Base-by-base conservation (phyloP, 2,329 filamentous ascomycete species). In the Xenoacremonium recifei region DNA sequence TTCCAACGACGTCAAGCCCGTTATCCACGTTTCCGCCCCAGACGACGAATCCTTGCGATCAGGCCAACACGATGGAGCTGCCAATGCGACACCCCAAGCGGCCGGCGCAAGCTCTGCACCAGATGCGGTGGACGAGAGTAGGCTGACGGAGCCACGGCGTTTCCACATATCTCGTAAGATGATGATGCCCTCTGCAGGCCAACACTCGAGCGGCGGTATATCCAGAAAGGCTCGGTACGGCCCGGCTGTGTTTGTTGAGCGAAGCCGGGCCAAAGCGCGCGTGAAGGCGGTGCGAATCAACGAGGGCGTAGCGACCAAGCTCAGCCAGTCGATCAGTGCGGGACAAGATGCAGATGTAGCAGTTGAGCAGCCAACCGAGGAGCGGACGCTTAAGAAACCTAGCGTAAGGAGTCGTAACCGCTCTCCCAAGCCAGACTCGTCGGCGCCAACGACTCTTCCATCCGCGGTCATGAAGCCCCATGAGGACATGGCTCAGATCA, bases 181-280 rank as follows among this genome's bases (percentile, higher is more conserved):
- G 44, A 65, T 73, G 57, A 60, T 66, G 43, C 54, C 66, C 21
- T 53, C 42, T 18, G 39, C 31, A 29, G 38, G 21, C 31, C 44
- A 53, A 9, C 49, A 56, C 3, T 34, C 52, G 10, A 48, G 53
- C 30, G 44, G 61, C 5, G 63, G 66, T 2, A 42, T 66, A 5
- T 65, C 66, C 13, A 77, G 75, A 58, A 67, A 67, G 40, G 51
- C 49, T 4, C 66, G 70, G 12, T 61, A 67, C 23, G 62, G 63
- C 4, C 64, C 73, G n/a, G 69, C 77, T 6, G 63, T 81, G 3
- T 82, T 82, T 45, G 69, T 82, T 4, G 79, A 82, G 58, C 71
- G 75, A 10, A 71, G 66, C 35, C 66, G 68, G 36, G 70, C 57
- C 50, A 71, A 57, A 55, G 64, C 57, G 17, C 41, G 44, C 11